Evolutionary conservation across 352 stramenopile species (phyloP), one percentile per base, ranked within the genome.

Genomic region (Globisporangium paddicum): DNA sequence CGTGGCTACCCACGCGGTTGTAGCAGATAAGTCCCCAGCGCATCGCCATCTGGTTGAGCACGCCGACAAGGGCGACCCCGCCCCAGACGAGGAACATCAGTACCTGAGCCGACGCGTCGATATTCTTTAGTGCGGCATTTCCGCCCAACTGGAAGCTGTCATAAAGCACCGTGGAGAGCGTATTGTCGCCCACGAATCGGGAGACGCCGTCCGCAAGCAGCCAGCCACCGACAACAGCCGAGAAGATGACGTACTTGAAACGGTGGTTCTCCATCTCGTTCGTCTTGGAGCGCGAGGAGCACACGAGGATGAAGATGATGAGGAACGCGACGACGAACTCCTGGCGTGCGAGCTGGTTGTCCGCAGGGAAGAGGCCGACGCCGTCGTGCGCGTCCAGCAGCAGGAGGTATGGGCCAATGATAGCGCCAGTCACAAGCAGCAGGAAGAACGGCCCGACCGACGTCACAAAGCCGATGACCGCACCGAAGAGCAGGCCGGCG

Each of bases 181-280:
- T 73, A 1, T 68, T 69, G 10, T 64, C 51, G 68, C 83, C 80
- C 0, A 90, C 60, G 38, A 95, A 73, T n/a, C 84, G 78, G 2
- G 79, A 88, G 5, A 95, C 68, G 23, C 75, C 86, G 58, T 95
- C 86, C 0, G 78, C 63, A 0, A 86, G 72, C 64, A 95, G 64
- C 86, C 86, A 95, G 38, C 84, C 84, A 49, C 86, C 86, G 0
- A 75, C 77, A 25, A 90, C 62, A 6, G 76, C 65, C 30, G 82
- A 82, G 47, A 95, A 88, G n/a, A 93, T 6, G 2, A 93, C 74
- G 60, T 95, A 95, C 72, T 95, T 95, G 75, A 95, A 89, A 16
- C 86, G 84, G 71, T 95, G 86, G 74, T 90, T 93, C 67, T 95
- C 86, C 23, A 93, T 67, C 47, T 95, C 86, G 9, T 67, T 69